These are phyloP conservation scores for Psilocybe tampanensis DNA, from an alignment of 768 basidiomycete genomes.

Conservation along the genomic window DNA sequence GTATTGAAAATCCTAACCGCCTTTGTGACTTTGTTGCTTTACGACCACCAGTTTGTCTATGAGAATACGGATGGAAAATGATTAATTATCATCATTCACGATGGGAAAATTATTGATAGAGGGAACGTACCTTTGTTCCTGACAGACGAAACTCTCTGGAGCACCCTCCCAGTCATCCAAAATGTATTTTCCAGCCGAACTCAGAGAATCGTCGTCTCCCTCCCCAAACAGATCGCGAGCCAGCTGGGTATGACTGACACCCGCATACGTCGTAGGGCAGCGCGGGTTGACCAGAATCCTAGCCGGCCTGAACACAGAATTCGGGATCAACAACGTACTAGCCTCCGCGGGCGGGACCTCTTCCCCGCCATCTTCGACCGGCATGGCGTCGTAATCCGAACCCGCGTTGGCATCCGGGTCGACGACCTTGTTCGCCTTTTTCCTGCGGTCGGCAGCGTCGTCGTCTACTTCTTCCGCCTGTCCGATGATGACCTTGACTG, in stretches of 20 bases:
- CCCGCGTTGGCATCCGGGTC: slow-evolving; percentile 84
- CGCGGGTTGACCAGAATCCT: slow-evolving; percentile 94
- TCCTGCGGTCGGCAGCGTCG: slow-evolving; percentile 30
- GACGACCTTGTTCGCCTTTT: slow-evolving; percentile 29
- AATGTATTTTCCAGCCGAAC: slow-evolving; percentile 69
- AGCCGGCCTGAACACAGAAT: slow-evolving; percentile 85
- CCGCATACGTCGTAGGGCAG: slow-evolving; percentile 97
- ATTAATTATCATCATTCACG: no score
- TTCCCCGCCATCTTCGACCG: slow-evolving; percentile 57
- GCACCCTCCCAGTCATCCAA: slow-evolving; percentile 96
- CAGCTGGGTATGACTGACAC: slow-evolving; percentile 93
- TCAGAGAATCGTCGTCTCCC: slow-evolving; percentile 59
- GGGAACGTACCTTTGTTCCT: slow-evolving; percentile 82
- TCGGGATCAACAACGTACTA: slow-evolving; percentile 69
- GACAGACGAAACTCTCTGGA: slow-evolving; percentile 97
- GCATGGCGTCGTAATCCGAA: slow-evolving; percentile 88
- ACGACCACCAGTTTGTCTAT: slow-evolving; percentile 84
- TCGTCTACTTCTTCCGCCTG: slow-evolving; percentile 34
- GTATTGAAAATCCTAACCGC: slow-evolving; percentile 80
- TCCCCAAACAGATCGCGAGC: slow-evolving; percentile 93
- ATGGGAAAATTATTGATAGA: no score
- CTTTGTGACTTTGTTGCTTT: slow-evolving; percentile 89
- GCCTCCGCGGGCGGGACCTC: slow-evolving; percentile 40
- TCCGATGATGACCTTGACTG: slow-evolving; percentile 34
- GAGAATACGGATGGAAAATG: no score